Percentiles rank a stretch among this genome's conserved stretches.
phyloP scores from a whole-genome alignment of 352 stramenopile species.

The Globisporangium heterothallicum region DNA sequence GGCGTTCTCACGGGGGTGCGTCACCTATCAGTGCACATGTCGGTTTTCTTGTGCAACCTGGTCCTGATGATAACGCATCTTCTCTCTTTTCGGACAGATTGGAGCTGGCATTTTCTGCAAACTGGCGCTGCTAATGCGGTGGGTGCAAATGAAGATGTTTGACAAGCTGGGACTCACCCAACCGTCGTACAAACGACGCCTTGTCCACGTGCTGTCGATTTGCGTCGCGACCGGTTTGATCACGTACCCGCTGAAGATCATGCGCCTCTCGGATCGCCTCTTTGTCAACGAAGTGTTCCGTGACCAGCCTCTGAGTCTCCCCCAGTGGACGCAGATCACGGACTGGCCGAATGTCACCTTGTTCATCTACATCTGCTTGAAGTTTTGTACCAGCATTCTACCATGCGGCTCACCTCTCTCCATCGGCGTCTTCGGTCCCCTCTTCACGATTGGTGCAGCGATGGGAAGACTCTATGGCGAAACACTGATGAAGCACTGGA shows the following conservation, averaged over 20 bases:
- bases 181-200: slow-evolving; percentile 45
- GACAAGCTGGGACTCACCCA: slow-evolving; percentile 43
- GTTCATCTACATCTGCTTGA: slow-evolving; percentile 67
- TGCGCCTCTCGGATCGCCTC: slow-evolving; percentile 57
- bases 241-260: slow-evolving; percentile 67
- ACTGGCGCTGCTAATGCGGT: slow-evolving; percentile 36
- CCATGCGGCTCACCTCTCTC: slow-evolving; percentile 69
- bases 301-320: slow-evolving; percentile 48
- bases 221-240: slow-evolving; percentile 49
- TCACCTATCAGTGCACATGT: background rate
- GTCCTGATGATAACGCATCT: background rate
- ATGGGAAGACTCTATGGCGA: slow-evolving; percentile 73
- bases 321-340: slow-evolving; percentile 59
- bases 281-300: slow-evolving; percentile 80
- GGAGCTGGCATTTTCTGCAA: slow-evolving; percentile 62
- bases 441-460: slow-evolving; percentile 79
- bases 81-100: slow-evolving; percentile 28
- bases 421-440: slow-evolving; percentile 73
- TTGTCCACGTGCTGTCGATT: slow-evolving; percentile 58
- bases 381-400: slow-evolving; percentile 64
- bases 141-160: slow-evolving; percentile 48
- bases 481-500: slow-evolving; percentile 72
- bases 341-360: slow-evolving; percentile 52
- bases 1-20: slow-evolving; percentile 64
- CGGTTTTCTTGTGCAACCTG: background rate